These are phyloP conservation scores for Microdochium bolleyi DNA, from an alignment of 2,329 filamentous ascomycete species.

Conservation along the genomic window DNA sequence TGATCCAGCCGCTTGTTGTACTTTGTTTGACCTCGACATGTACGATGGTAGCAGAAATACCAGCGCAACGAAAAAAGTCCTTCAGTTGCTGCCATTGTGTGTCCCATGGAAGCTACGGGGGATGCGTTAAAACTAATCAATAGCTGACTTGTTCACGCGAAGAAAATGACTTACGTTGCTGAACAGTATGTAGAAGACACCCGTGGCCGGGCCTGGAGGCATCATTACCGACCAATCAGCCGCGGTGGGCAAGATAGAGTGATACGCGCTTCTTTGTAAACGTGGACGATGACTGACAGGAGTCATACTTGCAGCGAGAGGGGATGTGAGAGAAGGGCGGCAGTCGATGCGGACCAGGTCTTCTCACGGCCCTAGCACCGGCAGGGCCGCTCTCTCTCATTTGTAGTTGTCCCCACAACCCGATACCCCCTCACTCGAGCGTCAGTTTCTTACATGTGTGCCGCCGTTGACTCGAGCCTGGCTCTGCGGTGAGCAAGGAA, in stretches of 20 bases:
- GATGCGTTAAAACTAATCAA: neutral
- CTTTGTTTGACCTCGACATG: neutral
- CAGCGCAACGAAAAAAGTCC: neutral
- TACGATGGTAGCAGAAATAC: neutral
- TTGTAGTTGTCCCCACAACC: neutral
- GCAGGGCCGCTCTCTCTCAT: neutral
- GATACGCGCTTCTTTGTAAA: neutral
- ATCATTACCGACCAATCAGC: neutral
- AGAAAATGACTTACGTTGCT: neutral
- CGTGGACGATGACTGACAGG: neutral
- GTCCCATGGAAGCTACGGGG: neutral
- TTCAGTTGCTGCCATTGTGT: neutral
- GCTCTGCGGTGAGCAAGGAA: neutral
- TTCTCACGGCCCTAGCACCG: neutral
- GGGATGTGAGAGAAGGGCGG: neutral
- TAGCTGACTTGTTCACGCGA: neutral
- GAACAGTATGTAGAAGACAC: neutral
- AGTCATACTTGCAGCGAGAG: neutral
- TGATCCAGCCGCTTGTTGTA: neutral
- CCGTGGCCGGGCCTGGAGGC: neutral
- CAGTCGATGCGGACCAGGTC: neutral
- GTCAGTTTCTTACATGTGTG: neutral
- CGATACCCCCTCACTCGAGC: neutral
- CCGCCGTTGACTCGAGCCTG: neutral
- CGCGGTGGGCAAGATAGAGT: neutral